phyloP scores from a whole-genome alignment of 768 basidiomycete genomes.

The Phaeotremella fagi region DNA sequence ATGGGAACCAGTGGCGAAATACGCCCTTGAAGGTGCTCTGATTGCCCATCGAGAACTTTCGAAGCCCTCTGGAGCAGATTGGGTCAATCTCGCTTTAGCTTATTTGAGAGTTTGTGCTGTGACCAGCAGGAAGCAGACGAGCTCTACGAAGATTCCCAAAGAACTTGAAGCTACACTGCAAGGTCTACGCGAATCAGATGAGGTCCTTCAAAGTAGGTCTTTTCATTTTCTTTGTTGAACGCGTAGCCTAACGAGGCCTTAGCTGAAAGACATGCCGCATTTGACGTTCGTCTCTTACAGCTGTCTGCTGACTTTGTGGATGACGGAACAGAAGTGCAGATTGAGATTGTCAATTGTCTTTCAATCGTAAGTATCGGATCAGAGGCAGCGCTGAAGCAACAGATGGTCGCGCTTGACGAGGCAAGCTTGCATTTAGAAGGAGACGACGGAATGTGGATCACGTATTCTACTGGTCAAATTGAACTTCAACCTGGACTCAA shows the following conservation, averaged over 20 bases:
- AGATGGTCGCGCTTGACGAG: constrained; percentile 57
- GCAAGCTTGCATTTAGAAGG: constrained; percentile 64
- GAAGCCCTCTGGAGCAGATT: constrained; percentile 65
- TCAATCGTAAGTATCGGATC: constrained; percentile 63
- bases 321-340: constrained; percentile 61
- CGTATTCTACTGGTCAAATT: constrained; percentile 53
- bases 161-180: constrained; percentile 15
- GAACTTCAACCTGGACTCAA: constrained; percentile 61
- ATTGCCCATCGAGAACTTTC: constrained; percentile 60
- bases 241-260: too few relatives aligned
- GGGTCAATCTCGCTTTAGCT: constrained; percentile 71
- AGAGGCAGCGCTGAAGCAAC: background rate
- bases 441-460: constrained; percentile 47
- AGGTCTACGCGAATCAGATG: too few relatives aligned
- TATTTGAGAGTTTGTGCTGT: constrained; percentile 61
- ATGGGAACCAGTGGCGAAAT: constrained; percentile 55
- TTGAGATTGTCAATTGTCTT: constrained; percentile 62
- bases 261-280: constrained; percentile 64
- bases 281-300: constrained; percentile 55
- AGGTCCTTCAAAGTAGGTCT: too few relatives aligned
- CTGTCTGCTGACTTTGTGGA: constrained; percentile 55
- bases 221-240: too few relatives aligned
- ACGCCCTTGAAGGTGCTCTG: constrained; percentile 70
- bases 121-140: constrained; percentile 6
- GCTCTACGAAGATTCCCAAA: constrained; percentile 11